Evolutionary conservation across 169 alveolate species (phyloP).

Genomic region (Plasmodium adleri): DNA sequence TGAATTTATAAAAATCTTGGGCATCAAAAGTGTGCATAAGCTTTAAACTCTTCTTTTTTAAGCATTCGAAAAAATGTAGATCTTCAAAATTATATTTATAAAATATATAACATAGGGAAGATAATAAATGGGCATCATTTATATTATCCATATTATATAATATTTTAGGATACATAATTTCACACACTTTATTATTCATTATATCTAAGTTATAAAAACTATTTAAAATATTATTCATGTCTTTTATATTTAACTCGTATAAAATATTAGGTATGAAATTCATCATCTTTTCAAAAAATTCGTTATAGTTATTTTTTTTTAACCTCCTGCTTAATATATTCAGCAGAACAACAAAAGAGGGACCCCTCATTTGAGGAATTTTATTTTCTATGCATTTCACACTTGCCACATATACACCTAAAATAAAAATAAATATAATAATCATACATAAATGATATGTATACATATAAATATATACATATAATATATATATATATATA

Average conservation of each 20-base stretch:
- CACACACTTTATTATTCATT: conserved; percentile 49
- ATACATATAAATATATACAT: not conserved
- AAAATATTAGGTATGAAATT: conserved; percentile 54
- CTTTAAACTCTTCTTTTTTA: conserved; percentile 29
- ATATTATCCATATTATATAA: conserved; percentile 39
- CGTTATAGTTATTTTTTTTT: conserved; percentile 58
- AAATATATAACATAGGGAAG: conserved; percentile 63
- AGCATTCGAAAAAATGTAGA: conserved; percentile 44
- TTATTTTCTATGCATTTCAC: conserved; percentile 34
- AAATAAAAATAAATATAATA: conserved; percentile 2
- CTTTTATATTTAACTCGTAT: conserved; percentile 57
- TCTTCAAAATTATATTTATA: conserved; percentile 52
- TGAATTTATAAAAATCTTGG: conserved; percentile 23
- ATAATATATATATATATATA: not conserved
- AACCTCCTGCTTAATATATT: conserved; percentile 55
- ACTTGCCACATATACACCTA: conserved; percentile 38
- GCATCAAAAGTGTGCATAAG: conserved; percentile 41
- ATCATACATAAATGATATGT: not conserved
- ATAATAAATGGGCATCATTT: conserved; percentile 25
- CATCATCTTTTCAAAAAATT: conserved; percentile 62
- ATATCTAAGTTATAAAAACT: conserved; percentile 55
- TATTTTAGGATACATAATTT: conserved; percentile 45
- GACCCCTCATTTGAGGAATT: conserved; percentile 53
- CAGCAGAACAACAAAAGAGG: conserved; percentile 43
- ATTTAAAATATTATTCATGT: conserved; percentile 43